phyloP scores from a whole-genome alignment of 176 grass and related monocot species.

The Musa troglodytarum region DNA sequence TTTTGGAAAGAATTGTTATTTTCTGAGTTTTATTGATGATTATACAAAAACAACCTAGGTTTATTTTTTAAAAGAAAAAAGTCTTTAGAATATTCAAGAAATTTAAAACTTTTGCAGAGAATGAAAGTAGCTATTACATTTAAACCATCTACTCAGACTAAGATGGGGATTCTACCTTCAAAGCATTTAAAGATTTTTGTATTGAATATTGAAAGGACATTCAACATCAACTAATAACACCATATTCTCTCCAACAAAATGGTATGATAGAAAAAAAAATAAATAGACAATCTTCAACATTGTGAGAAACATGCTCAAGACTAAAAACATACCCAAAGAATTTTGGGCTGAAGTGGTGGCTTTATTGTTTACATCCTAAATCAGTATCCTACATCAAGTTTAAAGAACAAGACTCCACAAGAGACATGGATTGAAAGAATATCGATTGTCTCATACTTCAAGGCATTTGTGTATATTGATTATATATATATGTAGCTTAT shows the following conservation, averaged over 20 bases:
- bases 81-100: too few species aligned
- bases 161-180: too few species aligned
- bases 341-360: neutral
- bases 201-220: too few species aligned
- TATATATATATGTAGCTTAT: neutral
- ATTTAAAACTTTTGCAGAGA: too few species aligned
- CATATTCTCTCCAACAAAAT: slow-evolving; percentile 1
- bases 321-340: neutral
- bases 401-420: neutral
- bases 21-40: too few species aligned
- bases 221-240: too few species aligned
- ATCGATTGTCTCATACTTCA: neutral
- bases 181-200: too few species aligned
- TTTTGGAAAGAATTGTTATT: too few species aligned
- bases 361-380: neutral
- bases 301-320: neutral
- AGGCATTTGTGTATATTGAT: neutral
- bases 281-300: slow-evolving; percentile 10
- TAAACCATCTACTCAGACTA: too few species aligned
- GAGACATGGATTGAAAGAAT: neutral
- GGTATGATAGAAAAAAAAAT: neutral
- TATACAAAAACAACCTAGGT: too few species aligned
- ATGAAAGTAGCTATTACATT: too few species aligned
- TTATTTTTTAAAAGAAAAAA: too few species aligned
- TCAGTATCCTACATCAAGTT: neutral